Conservation (phyloP, 345 rosid genomes). For the Brassica nigra region DNA sequence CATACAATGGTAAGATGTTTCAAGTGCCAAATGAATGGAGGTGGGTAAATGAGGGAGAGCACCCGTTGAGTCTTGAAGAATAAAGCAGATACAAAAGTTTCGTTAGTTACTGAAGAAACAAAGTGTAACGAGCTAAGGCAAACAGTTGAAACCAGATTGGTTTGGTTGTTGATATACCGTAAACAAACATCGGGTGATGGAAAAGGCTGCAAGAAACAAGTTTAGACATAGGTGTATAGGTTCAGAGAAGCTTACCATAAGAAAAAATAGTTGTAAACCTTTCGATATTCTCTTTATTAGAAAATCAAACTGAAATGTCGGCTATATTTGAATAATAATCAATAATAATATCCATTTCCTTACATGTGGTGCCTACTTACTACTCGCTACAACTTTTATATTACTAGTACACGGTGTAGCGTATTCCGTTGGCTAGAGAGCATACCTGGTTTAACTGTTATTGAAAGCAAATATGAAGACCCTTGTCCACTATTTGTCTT, state of each 20-base stretch:
- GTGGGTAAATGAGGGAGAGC: not conserved
- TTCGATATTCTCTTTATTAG: constrained; percentile 1
- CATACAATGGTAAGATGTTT: constrained; percentile 68
- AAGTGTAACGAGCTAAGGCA: constrained; percentile 14
- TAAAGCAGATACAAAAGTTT: no score
- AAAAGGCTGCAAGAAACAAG: not conserved
- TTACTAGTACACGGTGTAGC: not conserved
- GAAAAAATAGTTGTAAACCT: not conserved
- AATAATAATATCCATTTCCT: constrained; percentile 1
- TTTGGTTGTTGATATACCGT: not conserved
- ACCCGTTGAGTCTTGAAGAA: no score
- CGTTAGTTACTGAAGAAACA: not conserved
- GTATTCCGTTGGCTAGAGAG: constrained; percentile 84
- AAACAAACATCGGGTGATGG: constrained; percentile 1
- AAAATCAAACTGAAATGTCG: not conserved
- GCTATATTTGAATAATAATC: constrained; percentile 9
- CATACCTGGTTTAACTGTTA: constrained; percentile 47
- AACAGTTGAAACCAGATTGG: not conserved
- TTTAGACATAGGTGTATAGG: not conserved
- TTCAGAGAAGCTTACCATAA: not conserved
- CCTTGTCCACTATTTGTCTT: constrained; percentile 90
- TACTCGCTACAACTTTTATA: constrained; percentile 22
- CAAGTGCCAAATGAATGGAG: constrained; percentile 25
- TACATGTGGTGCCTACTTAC: constrained; percentile 21
- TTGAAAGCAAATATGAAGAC: constrained; percentile 74